Percentiles rank a stretch among this genome's conserved stretches.
Conservation (phyloP, 2,329 filamentous ascomycete species). For the Sporothrix pallida region DNA sequence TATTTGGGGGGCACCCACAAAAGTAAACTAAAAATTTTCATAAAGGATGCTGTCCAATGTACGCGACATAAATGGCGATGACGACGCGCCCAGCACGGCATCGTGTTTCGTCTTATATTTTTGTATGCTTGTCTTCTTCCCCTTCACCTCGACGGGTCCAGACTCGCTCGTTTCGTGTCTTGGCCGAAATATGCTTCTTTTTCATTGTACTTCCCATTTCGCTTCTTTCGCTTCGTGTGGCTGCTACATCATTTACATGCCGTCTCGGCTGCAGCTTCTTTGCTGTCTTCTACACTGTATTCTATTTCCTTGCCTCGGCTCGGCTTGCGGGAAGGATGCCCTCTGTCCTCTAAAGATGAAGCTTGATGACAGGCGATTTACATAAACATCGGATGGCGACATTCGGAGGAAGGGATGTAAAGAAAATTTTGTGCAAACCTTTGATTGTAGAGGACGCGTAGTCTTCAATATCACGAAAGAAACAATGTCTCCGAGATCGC, state of each 20-base stretch:
- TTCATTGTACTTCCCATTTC: background rate
- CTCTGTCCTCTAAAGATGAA: background rate
- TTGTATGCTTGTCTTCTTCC: background rate
- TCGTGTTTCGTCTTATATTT: conserved; percentile 4
- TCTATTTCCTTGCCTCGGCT: background rate
- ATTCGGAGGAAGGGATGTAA: background rate
- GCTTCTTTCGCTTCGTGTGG: background rate
- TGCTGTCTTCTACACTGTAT: too few species aligned
- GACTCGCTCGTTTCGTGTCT: conserved; percentile 13
- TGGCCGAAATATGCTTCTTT: conserved; percentile 4
- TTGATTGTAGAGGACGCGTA: background rate
- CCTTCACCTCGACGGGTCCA: background rate
- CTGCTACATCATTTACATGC: background rate
- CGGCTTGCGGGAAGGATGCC: background rate
- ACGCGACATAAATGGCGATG: conserved; percentile 12
- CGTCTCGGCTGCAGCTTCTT: conserved; percentile 7
- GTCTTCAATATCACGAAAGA: background rate
- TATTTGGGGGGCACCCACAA: background rate
- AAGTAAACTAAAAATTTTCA: too few species aligned
- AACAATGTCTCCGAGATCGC: background rate
- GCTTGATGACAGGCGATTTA: background rate
- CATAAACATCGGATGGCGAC: background rate
- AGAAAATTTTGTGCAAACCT: background rate
- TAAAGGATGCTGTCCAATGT: background rate
- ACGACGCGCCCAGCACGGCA: conserved; percentile 24